Percentiles rank a stretch among this genome's conserved stretches.
These are phyloP conservation scores for Lasiosphaeria miniovina DNA, from an alignment of 495 filamentous ascomycete genomes.

Conservation along the genomic window DNA sequence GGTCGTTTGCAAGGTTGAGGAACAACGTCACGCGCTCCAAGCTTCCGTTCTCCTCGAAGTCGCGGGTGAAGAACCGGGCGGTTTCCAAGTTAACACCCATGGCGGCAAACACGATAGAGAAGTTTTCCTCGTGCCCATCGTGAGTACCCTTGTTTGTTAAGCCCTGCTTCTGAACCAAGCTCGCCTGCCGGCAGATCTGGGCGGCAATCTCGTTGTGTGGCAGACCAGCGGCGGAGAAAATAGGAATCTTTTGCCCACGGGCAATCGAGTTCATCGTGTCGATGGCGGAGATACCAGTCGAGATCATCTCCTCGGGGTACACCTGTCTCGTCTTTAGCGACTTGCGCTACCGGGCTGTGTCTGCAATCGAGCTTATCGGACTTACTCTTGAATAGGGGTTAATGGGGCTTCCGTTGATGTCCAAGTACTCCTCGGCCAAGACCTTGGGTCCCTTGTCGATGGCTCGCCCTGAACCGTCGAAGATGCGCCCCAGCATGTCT, in stretches of 20 bases:
- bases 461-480: conserved; percentile 93
- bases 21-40: conserved; percentile 96
- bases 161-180: conserved; percentile 78
- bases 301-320: conserved; percentile 99
- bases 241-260: conserved; percentile 99
- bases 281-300: conserved; percentile 98
- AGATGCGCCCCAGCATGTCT: conserved; percentile 98
- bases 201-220: conserved; percentile 99
- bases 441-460: conserved; percentile 99
- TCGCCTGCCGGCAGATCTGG: conserved; percentile 93
- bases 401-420: conserved; percentile 99
- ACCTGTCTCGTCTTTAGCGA: conserved; percentile 52
- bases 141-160: conserved; percentile 86
- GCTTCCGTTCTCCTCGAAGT: conserved; percentile 99
- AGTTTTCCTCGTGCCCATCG: conserved; percentile 97
- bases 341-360: background rate
- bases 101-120: conserved; percentile 97
- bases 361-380: background rate
- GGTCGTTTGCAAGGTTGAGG: conserved; percentile 98
- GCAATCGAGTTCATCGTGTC: conserved; percentile 99
- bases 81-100: conserved; percentile 99
- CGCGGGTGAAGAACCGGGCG: conserved; percentile 94
- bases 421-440: conserved; percentile 93
- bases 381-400: conserved; percentile 94
- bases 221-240: conserved; percentile 97